These are phyloP conservation scores for Capsella rubella DNA, from an alignment of 441 rosid genomes.

Conservation along the genomic window DNA sequence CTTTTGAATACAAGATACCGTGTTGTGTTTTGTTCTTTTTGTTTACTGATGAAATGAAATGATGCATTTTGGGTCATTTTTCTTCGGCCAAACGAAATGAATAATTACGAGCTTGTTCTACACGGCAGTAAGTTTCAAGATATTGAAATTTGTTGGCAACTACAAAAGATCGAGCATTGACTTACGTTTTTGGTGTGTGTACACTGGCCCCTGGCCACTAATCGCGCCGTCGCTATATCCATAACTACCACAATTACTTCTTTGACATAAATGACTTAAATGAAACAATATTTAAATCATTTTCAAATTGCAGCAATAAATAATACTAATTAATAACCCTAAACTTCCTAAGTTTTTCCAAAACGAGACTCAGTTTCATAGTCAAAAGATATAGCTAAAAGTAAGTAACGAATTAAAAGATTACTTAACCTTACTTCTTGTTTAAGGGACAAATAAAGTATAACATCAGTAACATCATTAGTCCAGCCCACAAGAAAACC, in stretches of 20 bases:
- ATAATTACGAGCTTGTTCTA: conserved; percentile 3
- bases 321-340: background rate
- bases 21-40: background rate
- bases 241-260: background rate
- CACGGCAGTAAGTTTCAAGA: conserved; percentile 1
- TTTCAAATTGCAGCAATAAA: background rate
- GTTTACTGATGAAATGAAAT: conserved; percentile 7
- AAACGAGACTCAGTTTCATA: background rate
- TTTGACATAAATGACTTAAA: background rate
- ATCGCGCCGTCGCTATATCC: background rate
- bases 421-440: background rate
- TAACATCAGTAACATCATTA: background rate
- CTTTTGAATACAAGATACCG: background rate
- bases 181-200: conserved; percentile 19
- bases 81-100: background rate
- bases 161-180: conserved; percentile 1
- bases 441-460: background rate
- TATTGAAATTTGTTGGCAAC: conserved; percentile 1
- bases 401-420: background rate
- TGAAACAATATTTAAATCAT: background rate
- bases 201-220: conserved; percentile 8
- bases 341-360: background rate
- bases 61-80: conserved; percentile 8
- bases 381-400: background rate
- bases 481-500: conserved; percentile 4